Conservation (phyloP, 768 basidiomycete genomes). For the Mycena maculata region DNA sequence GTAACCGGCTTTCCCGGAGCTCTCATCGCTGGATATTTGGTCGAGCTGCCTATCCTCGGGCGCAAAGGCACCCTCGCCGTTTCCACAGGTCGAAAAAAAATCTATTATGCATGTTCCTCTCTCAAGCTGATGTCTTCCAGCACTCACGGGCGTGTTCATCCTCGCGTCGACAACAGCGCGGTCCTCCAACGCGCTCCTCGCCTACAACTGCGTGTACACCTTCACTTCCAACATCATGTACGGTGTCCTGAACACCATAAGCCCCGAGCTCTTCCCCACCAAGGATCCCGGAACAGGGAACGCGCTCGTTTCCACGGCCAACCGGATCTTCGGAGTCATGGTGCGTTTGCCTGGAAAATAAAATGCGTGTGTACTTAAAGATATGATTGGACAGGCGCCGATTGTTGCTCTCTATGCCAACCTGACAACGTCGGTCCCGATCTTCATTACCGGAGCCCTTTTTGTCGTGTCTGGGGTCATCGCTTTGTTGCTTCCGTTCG, state of each 20-base stretch:
- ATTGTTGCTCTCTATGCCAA: constrained; percentile 63
- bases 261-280: constrained; percentile 66
- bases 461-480: constrained; percentile 63
- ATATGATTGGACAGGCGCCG: constrained; percentile 49
- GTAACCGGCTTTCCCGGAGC: constrained; percentile 70
- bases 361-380: neutral
- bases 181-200: constrained; percentile 62
- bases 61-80: constrained; percentile 64
- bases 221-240: constrained; percentile 71
- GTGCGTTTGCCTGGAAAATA: constrained; percentile 41
- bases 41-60: constrained; percentile 63
- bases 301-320: constrained; percentile 62
- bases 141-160: constrained; percentile 68
- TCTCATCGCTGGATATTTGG: constrained; percentile 63
- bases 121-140: too few species aligned
- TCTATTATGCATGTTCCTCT: too few species aligned
- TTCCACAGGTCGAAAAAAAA: constrained; percentile 57
- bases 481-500: constrained; percentile 64
- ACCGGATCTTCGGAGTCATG: constrained; percentile 71
- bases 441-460: constrained; percentile 64
- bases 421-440: constrained; percentile 61
- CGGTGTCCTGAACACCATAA: constrained; percentile 56
- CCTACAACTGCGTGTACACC: constrained; percentile 69
- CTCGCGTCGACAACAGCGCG: constrained; percentile 68
- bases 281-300: constrained; percentile 68